A percentile compares a stretch with the other conserved stretches of the same genome.
These are phyloP conservation scores for Umbelopsis isabellina DNA, from an alignment of 192 early-diverging fungal genomes.

Conservation along the genomic window DNA sequence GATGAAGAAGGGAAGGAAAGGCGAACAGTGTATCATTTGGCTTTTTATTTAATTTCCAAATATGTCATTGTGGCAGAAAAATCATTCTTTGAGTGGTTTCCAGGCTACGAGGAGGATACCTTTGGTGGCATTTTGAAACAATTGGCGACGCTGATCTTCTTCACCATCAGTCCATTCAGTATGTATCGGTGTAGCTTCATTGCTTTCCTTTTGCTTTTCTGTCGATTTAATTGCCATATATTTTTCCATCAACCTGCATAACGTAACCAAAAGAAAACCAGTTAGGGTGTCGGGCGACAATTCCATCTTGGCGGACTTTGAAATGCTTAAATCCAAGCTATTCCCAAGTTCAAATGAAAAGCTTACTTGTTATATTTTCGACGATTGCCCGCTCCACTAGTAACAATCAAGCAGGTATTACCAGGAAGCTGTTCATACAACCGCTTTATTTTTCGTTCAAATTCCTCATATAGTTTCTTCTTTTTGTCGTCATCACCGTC, in stretches of 20 bases:
- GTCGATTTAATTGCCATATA: no score
- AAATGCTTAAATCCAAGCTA: not conserved
- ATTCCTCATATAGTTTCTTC: not conserved
- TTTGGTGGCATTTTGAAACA: not conserved
- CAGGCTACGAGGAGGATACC: not conserved
- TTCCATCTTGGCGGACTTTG: not conserved
- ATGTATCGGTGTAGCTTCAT: not conserved
- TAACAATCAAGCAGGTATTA: not conserved
- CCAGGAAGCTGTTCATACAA: not conserved
- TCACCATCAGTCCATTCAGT: not conserved
- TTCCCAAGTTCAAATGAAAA: no score
- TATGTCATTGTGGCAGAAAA: conserved; percentile 14
- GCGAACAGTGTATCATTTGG: not conserved
- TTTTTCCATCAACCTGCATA: no score
- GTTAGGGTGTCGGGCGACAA: no score
- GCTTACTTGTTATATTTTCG: conserved; percentile 10
- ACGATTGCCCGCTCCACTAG: conserved; percentile 5
- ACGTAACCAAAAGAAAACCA: no score
- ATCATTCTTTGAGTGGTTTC: conserved; percentile 15
- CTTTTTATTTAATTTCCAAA: conserved; percentile 7
- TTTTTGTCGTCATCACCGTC: not conserved
- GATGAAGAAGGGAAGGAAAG: not conserved
- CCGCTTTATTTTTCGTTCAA: not conserved
- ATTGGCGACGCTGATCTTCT: not conserved
- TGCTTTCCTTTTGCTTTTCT: no score